Evolutionary conservation across 805 yeast species (phyloP).

Genomic region (Myxozyma udenii): DNA sequence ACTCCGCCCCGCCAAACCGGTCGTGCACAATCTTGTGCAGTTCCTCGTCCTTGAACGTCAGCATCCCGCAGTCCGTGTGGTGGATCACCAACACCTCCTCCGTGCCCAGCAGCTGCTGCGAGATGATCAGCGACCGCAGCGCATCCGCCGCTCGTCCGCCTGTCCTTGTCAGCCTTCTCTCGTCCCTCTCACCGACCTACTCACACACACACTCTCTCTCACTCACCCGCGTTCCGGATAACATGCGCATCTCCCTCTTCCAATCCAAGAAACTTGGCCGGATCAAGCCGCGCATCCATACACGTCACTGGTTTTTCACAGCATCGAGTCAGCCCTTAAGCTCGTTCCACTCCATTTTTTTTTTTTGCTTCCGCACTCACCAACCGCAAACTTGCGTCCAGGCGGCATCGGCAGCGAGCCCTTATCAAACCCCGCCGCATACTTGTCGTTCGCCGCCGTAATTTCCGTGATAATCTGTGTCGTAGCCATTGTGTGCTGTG

Average conservation of each 20-base stretch:
- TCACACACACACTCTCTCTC: too few relatives aligned
- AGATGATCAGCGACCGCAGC: conserved; percentile 23
- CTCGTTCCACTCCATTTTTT: not conserved
- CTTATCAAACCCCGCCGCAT: conserved; percentile 15
- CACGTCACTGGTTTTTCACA: conserved; percentile 14
- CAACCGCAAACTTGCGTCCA: conserved; percentile 25
- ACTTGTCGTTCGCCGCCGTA: conserved; percentile 17
- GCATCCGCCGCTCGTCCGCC: conserved; percentile 28
- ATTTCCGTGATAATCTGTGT: conserved; percentile 13
- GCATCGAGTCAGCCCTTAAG: not conserved
- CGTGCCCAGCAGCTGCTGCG: conserved; percentile 29
- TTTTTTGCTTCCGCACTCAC: conserved; percentile 3
- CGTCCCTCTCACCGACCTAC: not conserved
- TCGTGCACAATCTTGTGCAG: conserved; percentile 17
- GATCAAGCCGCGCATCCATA: conserved; percentile 28
- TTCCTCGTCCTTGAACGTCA: conserved; percentile 19
- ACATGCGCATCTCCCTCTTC: conserved; percentile 29
- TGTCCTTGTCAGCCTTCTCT: not conserved
- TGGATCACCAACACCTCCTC: conserved; percentile 25
- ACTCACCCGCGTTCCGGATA: conserved; percentile 27
- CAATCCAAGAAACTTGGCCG: conserved; percentile 25
- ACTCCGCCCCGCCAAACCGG: conserved; percentile 13
- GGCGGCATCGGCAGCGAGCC: conserved; percentile 27
- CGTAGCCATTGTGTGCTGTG: not conserved
- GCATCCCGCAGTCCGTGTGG: conserved; percentile 31